A percentile compares a stretch with the other conserved stretches of the same genome.
phyloP scores from a whole-genome alignment of 108 stramenopile genomes.

The Asterionellopsis glacialis region DNA sequence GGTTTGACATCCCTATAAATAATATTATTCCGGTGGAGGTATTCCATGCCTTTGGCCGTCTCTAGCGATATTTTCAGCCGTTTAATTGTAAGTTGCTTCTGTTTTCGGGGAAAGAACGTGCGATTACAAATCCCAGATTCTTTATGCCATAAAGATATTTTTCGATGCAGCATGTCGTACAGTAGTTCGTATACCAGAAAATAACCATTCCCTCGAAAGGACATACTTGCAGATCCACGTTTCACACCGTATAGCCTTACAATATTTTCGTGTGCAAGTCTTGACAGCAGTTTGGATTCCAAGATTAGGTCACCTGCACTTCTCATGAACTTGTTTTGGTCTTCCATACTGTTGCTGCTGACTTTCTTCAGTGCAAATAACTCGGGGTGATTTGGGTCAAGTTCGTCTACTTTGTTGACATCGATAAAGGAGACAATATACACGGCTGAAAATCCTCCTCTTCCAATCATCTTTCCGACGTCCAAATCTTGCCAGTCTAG shows the following conservation, averaged over 20 bases:
- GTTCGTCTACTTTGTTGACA: slow-evolving; percentile 25
- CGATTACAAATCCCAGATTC: slow-evolving; percentile 9
- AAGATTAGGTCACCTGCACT: slow-evolving; percentile 27
- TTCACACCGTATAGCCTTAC: slow-evolving; percentile 18
- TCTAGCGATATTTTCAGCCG: slow-evolving; percentile 37
- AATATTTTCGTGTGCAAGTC: slow-evolving; percentile 28
- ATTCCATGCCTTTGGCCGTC: slow-evolving; percentile 30
- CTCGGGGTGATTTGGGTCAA: slow-evolving; percentile 5
- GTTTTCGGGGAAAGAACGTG: slow-evolving; percentile 6
- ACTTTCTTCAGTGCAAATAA: background rate
- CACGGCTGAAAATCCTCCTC: slow-evolving; percentile 49
- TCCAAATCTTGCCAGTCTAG: slow-evolving; percentile 42
- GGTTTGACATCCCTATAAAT: slow-evolving; percentile 61
- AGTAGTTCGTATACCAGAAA: slow-evolving; percentile 48
- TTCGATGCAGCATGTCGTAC: slow-evolving; percentile 28
- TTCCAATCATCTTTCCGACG: slow-evolving; percentile 45
- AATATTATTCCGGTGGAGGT: slow-evolving; percentile 38
- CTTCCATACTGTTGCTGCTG: background rate
- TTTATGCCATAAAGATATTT: slow-evolving; percentile 40
- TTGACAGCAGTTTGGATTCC: slow-evolving; percentile 21
- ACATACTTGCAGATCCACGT: slow-evolving; percentile 7
- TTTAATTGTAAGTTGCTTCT: slow-evolving; percentile 20
- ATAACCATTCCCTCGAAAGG: slow-evolving; percentile 43
- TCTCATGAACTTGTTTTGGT: slow-evolving; percentile 22
- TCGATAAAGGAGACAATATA: slow-evolving; percentile 21